Evolutionary conservation across 2,329 filamentous ascomycete genomes (phyloP), one percentile per base, ranked within the genome.

Genomic region (Penicillium sp.): DNA sequence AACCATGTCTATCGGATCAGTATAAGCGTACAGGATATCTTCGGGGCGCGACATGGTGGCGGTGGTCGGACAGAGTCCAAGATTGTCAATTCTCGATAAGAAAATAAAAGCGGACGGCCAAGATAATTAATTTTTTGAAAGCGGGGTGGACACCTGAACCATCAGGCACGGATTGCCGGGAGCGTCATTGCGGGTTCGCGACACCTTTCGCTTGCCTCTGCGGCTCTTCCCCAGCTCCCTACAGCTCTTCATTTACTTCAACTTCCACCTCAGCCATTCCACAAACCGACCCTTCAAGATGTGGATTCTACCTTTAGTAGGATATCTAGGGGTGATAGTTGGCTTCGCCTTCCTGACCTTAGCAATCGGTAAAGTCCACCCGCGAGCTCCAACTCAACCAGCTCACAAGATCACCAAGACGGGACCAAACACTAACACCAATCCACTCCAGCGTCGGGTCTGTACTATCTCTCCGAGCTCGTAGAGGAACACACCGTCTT

Each of bases 401-500:
- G 25, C 19, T 38, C 35, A 40, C 30, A 22, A 53, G 51, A 40
- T 11, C 37, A 40, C 35, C 6, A n/a, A 38, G 33, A 19, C 8
- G 38, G 16, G 26, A 55, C 30, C 55, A 19, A 19, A 52, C 53
- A 61, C 48, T 61, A 58, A 65, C 61, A 62, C 54, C 19, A 22
- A 22, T 22, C 51, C 59, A 65, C 38, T 55, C n/a, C 71, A 92
- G 95, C 95, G 42, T 97, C 93, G n/a, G 95, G 95, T 40, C 87
- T 99, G 28, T 99, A 99, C 81, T 99, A 99, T 77, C 89, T 99
- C 57, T 97, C 94, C 26, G 95, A 99, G 78, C 88, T 98, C 14
- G 95, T 99, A 63, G 95, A 99, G 80, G 95, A 99, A 78, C 94
- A 99, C 75, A 97, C 94, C 4, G 94, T 98, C 11, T 79, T 96